Evolutionary conservation across 1,284 basidiomycete genomes (phyloP).

Genomic region (Fistulinella cinereoalba): DNA sequence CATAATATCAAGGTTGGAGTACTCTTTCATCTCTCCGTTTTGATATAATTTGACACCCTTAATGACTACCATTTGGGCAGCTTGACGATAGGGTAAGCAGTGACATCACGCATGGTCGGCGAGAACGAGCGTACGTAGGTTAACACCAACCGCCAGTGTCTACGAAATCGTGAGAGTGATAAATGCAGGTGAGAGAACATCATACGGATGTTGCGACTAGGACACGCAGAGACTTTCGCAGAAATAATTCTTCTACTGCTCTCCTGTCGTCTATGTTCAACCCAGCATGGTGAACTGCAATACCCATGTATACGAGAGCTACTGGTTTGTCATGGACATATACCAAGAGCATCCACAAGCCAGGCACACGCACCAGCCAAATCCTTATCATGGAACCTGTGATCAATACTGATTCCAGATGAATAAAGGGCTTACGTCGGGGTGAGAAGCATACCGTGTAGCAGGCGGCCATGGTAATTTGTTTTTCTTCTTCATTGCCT

Average conservation of each 20-base stretch:
- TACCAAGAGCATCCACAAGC: not conserved
- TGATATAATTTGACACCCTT: slow-evolving; percentile 77
- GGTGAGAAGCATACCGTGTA: slow-evolving; percentile 46
- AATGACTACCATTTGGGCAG: slow-evolving; percentile 78
- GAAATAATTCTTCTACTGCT: slow-evolving; percentile 67
- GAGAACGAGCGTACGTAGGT: slow-evolving; percentile 59
- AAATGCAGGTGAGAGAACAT: slow-evolving; percentile 2
- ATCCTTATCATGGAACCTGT: slow-evolving; percentile 59
- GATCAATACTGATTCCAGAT: slow-evolving; percentile 43
- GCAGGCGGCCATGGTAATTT: slow-evolving; percentile 64
- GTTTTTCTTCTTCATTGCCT: slow-evolving; percentile 48
- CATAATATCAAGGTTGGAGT: slow-evolving; percentile 80
- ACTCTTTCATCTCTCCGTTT: slow-evolving; percentile 63
- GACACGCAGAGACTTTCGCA: slow-evolving; percentile 62
- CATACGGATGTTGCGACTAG: slow-evolving; percentile 73
- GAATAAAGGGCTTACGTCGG: no score
- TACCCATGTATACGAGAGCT: slow-evolving; percentile 64
- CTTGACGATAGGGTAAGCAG: slow-evolving; percentile 36
- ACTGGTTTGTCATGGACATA: slow-evolving; percentile 1
- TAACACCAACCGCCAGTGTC: slow-evolving; percentile 88
- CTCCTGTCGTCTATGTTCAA: slow-evolving; percentile 70
- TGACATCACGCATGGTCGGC: not conserved
- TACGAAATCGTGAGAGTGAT: slow-evolving; percentile 29
- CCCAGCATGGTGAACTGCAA: slow-evolving; percentile 88
- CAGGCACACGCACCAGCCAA: slow-evolving; percentile 47